Evolutionary conservation across 31 red algal genomes (phyloP), one percentile per base, ranked within the genome.

Genomic region (Porphyra umbilicalis): DNA sequence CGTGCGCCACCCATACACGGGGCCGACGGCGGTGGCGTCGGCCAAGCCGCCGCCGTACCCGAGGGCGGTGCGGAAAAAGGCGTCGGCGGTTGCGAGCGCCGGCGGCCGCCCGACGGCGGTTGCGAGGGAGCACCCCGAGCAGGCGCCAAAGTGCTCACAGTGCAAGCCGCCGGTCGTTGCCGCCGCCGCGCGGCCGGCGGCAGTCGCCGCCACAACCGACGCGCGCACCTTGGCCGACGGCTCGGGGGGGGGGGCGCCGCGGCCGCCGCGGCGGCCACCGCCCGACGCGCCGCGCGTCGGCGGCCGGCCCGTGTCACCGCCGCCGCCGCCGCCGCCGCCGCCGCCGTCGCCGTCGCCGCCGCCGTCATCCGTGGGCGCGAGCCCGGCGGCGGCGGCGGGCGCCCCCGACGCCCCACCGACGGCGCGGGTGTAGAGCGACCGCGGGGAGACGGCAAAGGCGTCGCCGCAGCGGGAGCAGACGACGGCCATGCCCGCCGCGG

Each of bases 1-100:
- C 34, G 90, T 90, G 10, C 94, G 85, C 94, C 94, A 97, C 36
- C 79, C 83, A 33, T 85, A 75, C 4, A 75, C 75, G 29, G 83
- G 57, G 57, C 57, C 33, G 31, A 67, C 68, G 31, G 39, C 78
- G 4, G 84, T 78, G 18, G 87, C 92, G 16, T 81, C 44, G 18
- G 85, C 32, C 18, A 80, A 78, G 15, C 76, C 76, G 10, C 33
- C 30, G 6, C 39, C 32, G 34, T 75, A 80, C 9, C 85, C 35
- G 16, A 83, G 77, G 16, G 34, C 85, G 0, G 75, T 42, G 35
- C 44, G 40, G 8, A 91, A 77, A 76, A 89, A 95, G 20, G 81
- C 38, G 32, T 68, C 78, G 35, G 81, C 85, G 20, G 77, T 44
- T 1, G 36, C 75, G 14, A 90, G 79, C 8, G 88, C 34, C 9